Evolutionary conservation across 2,329 filamentous ascomycete genomes (phyloP).

Genomic region (Pyrenochaeta sp.): DNA sequence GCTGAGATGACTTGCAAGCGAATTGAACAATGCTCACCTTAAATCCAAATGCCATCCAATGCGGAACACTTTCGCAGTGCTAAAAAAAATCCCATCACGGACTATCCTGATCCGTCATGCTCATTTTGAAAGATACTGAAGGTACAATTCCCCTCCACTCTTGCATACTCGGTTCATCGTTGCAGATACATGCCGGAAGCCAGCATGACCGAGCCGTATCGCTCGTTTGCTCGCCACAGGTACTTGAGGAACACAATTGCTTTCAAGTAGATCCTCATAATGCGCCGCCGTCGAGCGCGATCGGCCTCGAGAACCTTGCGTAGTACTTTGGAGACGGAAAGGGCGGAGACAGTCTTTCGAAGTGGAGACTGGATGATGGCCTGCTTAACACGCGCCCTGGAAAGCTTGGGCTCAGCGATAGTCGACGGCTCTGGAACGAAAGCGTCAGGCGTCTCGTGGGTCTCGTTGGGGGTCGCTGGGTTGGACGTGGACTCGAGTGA

Average conservation of each 20-base stretch:
- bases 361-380: constrained; percentile 32
- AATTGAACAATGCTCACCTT: neutral
- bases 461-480: constrained; percentile 25
- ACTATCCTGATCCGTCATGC: neutral
- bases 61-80: neutral
- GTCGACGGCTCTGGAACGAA: constrained; percentile 31
- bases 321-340: constrained; percentile 28
- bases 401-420: constrained; percentile 26
- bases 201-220: constrained; percentile 36
- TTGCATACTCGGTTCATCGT: constrained; percentile 16
- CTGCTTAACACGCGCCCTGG: constrained; percentile 24
- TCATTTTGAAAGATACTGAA: neutral
- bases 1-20: neutral
- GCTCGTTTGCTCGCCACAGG: constrained; percentile 33
- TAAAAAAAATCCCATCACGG: neutral
- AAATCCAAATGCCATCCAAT: neutral
- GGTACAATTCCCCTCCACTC: neutral
- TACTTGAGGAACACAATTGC: constrained; percentile 35
- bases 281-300: constrained; percentile 26
- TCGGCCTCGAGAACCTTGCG: constrained; percentile 35
- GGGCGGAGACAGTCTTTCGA: constrained; percentile 25
- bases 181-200: constrained; percentile 38
- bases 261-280: constrained; percentile 33
- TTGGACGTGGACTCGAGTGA: constrained; percentile 15
- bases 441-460: constrained; percentile 20